Evolutionary conservation across 139 green algal genomes (phyloP), one percentile per base, ranked within the genome.

Genomic region (Volvox africanus): DNA sequence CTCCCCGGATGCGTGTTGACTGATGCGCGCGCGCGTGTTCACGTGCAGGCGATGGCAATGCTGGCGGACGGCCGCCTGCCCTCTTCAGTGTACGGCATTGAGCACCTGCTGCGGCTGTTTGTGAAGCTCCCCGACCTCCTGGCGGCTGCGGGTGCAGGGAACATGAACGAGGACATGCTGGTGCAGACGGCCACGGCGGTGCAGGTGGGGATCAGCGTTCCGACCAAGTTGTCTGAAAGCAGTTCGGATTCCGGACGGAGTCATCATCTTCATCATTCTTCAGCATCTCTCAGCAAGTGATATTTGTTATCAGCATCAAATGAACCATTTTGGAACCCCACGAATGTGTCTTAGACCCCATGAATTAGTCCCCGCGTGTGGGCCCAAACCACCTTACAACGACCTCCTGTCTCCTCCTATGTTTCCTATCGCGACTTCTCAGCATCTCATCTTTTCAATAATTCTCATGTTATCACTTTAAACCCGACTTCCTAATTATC

Each of bases 31-130:
- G 9, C 9, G 44, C 44, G 44, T 9, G 44, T 55, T 55, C 44
- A 5, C 65, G 28, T 19, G 0, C 86, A 90, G 86, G 86, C 86
- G 33, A 61, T 90, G 84, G 88, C 96, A 91, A 82, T 88, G 21
- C 33, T 95, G 19, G 37, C 87, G 12, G 92, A 93, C 73, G 95
- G 93, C 1, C 88, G 83, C 19, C 65, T 91, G 35, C 93, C 97
- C 61, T 96, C 94, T 85, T 93, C 94, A 11, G 80, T 98, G 19
- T 99, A 98, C 78, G 97, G 97, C 17, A 96, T 93, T 0, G 97
- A 99, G 95, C 97, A 99, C 94, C 94, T 99, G 61, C 88, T 98
- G 68, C 94, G 97, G 2, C 94, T 99, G 77, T 94, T 99, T 69
- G 92, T 98, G 19, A 98, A 98, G 93, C 93, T 99, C 79, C 97